Conservation (phyloP, 345 rosid species). For the Pistacia atlantica region DNA sequence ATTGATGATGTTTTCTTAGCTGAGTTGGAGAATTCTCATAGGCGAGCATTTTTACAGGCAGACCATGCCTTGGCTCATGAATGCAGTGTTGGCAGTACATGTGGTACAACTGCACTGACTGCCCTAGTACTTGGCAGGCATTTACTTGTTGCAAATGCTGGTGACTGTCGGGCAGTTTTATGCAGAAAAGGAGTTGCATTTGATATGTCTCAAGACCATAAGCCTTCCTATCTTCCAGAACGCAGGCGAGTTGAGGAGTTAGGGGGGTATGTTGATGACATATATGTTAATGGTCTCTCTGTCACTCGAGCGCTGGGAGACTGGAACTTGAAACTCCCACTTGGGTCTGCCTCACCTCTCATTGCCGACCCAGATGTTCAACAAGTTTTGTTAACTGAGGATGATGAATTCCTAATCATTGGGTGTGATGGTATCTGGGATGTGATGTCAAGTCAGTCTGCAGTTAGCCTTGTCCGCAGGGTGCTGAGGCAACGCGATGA, state of each 20-base stretch:
- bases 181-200: slow-evolving; percentile 74
- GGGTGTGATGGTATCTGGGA: slow-evolving; percentile 96
- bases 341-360: slow-evolving; percentile 67
- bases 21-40: slow-evolving; percentile 53
- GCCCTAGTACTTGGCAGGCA: slow-evolving; percentile 72
- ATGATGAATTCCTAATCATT: slow-evolving; percentile 82
- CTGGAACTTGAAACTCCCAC: slow-evolving; percentile 77
- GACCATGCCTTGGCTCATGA: slow-evolving; percentile 62
- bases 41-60: slow-evolving; percentile 54
- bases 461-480: slow-evolving; percentile 69
- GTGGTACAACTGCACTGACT: slow-evolving; percentile 70
- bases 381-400: slow-evolving; percentile 57
- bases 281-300: slow-evolving; percentile 64
- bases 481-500: slow-evolving; percentile 59
- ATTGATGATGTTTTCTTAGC: slow-evolving; percentile 48
- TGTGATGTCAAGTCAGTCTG: slow-evolving; percentile 71
- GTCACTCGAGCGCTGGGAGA: slow-evolving; percentile 91
- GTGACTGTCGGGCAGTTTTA: slow-evolving; percentile 87
- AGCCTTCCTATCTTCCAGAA: slow-evolving; percentile 63
- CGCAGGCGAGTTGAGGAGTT: slow-evolving; percentile 60
- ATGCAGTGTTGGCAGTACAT: slow-evolving; percentile 37
- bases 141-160: slow-evolving; percentile 76
- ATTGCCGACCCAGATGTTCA: slow-evolving; percentile 81
- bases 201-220: slow-evolving; percentile 86
- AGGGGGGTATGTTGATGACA: slow-evolving; percentile 54